These are phyloP conservation scores for Moesziomyces sp. DNA, from an alignment of 1,284 basidiomycete species.

Conservation along the genomic window DNA sequence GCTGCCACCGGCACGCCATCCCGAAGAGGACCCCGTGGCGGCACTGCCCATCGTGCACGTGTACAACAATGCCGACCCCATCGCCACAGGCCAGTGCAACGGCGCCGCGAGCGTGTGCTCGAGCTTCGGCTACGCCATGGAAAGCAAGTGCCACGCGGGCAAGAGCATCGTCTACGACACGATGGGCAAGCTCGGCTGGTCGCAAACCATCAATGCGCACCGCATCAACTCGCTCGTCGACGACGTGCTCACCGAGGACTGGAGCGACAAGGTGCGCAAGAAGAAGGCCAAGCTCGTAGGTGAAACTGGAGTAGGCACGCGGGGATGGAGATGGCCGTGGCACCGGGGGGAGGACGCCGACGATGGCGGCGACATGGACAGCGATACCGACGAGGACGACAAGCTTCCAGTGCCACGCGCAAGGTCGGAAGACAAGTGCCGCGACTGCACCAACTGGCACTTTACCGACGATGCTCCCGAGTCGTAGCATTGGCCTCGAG, in stretches of 20 bases:
- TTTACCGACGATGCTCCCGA: constrained; percentile 41
- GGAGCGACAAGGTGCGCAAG: constrained; percentile 72
- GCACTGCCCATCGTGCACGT: constrained; percentile 74
- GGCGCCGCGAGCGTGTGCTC: constrained; percentile 59
- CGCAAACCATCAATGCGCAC: constrained; percentile 80
- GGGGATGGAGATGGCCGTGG: constrained; percentile 55
- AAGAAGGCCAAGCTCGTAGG: constrained; percentile 27
- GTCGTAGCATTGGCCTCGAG: not conserved
- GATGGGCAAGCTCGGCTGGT: constrained; percentile 83
- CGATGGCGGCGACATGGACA: constrained; percentile 31
- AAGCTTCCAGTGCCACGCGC: constrained; percentile 40
- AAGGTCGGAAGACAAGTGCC: constrained; percentile 45
- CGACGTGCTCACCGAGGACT: constrained; percentile 78
- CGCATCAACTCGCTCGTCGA: constrained; percentile 80
- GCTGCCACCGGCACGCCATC: constrained; percentile 68
- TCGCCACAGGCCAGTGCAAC: constrained; percentile 66
- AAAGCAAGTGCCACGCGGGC: constrained; percentile 79
- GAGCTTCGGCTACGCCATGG: constrained; percentile 65
- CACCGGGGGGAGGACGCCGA: constrained; percentile 30
- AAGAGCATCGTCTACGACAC: constrained; percentile 88
- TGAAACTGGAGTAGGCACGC: not conserved
- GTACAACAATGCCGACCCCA: constrained; percentile 83
- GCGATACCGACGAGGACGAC: constrained; percentile 47
- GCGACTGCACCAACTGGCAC: constrained; percentile 55
- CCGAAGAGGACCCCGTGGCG: constrained; percentile 52